Base-by-base conservation (phyloP, 805 yeast genomes). In the Lachancea mirantina region DNA sequence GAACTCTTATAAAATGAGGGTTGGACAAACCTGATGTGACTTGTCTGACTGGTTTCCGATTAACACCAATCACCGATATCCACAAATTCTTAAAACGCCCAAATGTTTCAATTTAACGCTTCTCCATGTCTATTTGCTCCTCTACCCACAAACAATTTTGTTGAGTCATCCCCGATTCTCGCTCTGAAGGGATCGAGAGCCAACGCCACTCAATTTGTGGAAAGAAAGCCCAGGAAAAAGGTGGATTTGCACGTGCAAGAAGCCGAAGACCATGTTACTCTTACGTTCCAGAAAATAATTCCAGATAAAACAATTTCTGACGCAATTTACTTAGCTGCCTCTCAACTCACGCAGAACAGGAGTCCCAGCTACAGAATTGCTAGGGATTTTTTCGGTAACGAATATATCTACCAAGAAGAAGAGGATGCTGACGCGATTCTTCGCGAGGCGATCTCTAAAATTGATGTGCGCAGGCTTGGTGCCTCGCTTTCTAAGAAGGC, bases 341-440 rank as follows among this genome's bases (percentile, higher is more conserved):
- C 30, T 13, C 41, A 39, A 23, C 23, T 48, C 10, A 49, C 43
- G 34, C 47, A 49, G 17, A 35, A 33, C 16, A 22, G 38, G 19
- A 30, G 43, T 23, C 56, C 57, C 14, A 35, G 24, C 8, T 52
- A 50, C 33, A 45, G 35, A 14, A 27, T 50, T 5, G 55, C 47
- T 2, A 38, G 38, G 6, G 57, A 52, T 28, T 25, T 45, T 8
- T 49, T 46, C 27, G 60, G 59, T 19, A 58, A 51, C 25, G 52
- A 51, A 16, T 56, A 45, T 30, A 56, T 51, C 17, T 50, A 52
- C 19, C 52, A 49, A 31, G 58, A 53, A 15, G 43, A 42, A 19
- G 35, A 38, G 4, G 47, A 46, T 19, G 47, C 43, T 9, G 46
- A 44, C 8, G 38, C 39, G 10, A 32, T 47, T 17, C 28, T 42